Percentiles rank a stretch among this genome's conserved stretches.
These are phyloP conservation scores for Ogataea allantospora DNA, from an alignment of 805 yeast species.

Conservation along the genomic window DNA sequence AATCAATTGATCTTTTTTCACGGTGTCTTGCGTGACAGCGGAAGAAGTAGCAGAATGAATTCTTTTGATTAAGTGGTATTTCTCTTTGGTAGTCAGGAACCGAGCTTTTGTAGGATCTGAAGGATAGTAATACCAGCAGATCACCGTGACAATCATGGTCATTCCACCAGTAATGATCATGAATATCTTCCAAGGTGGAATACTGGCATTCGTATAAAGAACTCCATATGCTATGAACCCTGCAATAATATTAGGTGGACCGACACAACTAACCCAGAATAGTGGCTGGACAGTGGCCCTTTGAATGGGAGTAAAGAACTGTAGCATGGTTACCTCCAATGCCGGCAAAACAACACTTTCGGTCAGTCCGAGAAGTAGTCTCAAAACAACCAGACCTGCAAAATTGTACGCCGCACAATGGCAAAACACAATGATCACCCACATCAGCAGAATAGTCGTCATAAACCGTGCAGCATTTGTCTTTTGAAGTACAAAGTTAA, in stretches of 20 bases:
- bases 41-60: constrained; percentile 38
- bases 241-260: constrained; percentile 42
- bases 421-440: constrained; percentile 48
- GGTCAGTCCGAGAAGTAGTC: constrained; percentile 52
- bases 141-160: constrained; percentile 40
- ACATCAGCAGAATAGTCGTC: constrained; percentile 35
- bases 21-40: constrained; percentile 42
- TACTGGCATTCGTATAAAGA: constrained; percentile 28
- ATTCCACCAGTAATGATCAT: constrained; percentile 56
- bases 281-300: constrained; percentile 53
- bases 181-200: constrained; percentile 50
- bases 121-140: constrained; percentile 46
- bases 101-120: constrained; percentile 53
- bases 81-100: constrained; percentile 48
- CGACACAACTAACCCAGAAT: constrained; percentile 51
- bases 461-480: constrained; percentile 42
- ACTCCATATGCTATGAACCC: constrained; percentile 38
- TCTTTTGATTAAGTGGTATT: constrained; percentile 47
- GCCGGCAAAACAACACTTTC: constrained; percentile 46
- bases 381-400: constrained; percentile 44
- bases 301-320: constrained; percentile 44
- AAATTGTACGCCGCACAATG: constrained; percentile 45
- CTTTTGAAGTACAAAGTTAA: constrained; percentile 43
- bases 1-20: constrained; percentile 48
- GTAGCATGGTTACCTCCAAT: constrained; percentile 47